Percentiles rank a stretch among this genome's conserved stretches.
Conservation (phyloP, 139 green algal species). For the Medakamo hakoo region DNA sequence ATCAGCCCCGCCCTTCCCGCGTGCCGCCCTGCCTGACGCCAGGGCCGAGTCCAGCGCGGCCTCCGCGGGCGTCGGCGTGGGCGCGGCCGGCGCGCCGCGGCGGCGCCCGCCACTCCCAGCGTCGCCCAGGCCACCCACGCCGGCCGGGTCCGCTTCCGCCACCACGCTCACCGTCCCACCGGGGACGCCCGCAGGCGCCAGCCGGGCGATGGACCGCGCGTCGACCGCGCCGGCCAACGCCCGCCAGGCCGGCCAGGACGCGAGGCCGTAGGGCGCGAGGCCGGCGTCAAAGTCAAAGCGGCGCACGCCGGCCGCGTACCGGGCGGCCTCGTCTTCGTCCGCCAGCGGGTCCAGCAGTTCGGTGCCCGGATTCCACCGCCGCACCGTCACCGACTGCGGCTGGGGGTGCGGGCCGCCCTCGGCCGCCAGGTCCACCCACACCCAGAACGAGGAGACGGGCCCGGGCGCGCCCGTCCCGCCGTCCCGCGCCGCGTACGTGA, state of each 20-base stretch:
- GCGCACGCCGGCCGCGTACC: constrained; percentile 31
- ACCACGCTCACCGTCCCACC: constrained; percentile 40
- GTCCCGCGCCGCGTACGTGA: constrained; percentile 38
- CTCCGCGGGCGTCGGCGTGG: constrained; percentile 31
- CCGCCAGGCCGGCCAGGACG: constrained; percentile 27
- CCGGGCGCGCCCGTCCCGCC: constrained; percentile 17
- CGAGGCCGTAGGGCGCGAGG: constrained; percentile 66
- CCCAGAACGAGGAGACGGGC: constrained; percentile 34
- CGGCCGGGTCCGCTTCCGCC: constrained; percentile 26
- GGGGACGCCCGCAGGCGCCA: constrained; percentile 31
- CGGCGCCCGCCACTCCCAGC: too few species aligned
- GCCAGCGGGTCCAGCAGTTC: constrained; percentile 38
- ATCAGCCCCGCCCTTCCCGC: constrained; percentile 2
- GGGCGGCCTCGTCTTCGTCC: constrained; percentile 49
- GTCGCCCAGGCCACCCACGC: too few species aligned
- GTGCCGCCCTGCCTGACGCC: constrained; percentile 3
- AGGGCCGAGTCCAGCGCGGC: constrained; percentile 31
- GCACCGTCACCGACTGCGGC: constrained; percentile 29
- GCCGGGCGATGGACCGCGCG: constrained; percentile 13
- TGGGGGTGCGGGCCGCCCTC: not conserved
- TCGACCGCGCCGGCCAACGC: constrained; percentile 24
- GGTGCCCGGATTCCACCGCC: constrained; percentile 25
- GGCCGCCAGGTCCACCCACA: constrained; percentile 5
- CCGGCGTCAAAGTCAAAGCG: constrained; percentile 56
- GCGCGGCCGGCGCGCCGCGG: too few species aligned